phyloP scores from a whole-genome alignment of 1,284 basidiomycete species.

The Pseudozyma tsukubaensis region DNA sequence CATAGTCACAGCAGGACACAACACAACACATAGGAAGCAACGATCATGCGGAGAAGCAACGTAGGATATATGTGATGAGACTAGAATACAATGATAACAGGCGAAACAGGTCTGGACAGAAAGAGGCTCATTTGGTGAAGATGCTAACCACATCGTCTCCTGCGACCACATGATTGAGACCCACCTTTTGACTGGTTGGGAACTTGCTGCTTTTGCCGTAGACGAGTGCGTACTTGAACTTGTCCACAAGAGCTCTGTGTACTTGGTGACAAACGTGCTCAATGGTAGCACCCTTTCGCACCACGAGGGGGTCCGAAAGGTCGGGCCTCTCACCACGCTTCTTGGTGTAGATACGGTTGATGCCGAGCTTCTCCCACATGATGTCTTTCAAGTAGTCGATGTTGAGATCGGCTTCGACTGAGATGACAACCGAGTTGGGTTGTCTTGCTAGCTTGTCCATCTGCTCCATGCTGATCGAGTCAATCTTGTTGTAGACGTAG shows the following conservation, averaged over 20 bases:
- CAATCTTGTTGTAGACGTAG: slow-evolving; percentile 86
- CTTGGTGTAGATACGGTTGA: slow-evolving; percentile 83
- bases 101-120: not conserved
- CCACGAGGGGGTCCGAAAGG: slow-evolving; percentile 88
- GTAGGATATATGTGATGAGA: slow-evolving; percentile 21
- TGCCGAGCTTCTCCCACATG: slow-evolving; percentile 76
- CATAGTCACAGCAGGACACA: not conserved
- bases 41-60: too few species aligned
- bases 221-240: slow-evolving; percentile 72
- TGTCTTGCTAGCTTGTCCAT: slow-evolving; percentile 87
- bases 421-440: slow-evolving; percentile 90
- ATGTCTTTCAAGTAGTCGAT: slow-evolving; percentile 86
- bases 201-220: slow-evolving; percentile 65
- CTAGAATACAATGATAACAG: slow-evolving; percentile 36
- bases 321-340: slow-evolving; percentile 90
- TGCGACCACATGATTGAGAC: slow-evolving; percentile 84
- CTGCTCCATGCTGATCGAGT: slow-evolving; percentile 72
- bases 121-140: slow-evolving; percentile 51
- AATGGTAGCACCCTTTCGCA: slow-evolving; percentile 90
- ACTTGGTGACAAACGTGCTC: slow-evolving; percentile 78
- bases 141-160: slow-evolving; percentile 90
- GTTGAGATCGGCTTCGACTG: slow-evolving; percentile 92
- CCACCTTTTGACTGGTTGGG: slow-evolving; percentile 70
- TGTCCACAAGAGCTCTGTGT: slow-evolving; percentile 86
- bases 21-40: not conserved